Conservation (phyloP, 148 eudicot genomes). For the Rhododendron henanense region DNA sequence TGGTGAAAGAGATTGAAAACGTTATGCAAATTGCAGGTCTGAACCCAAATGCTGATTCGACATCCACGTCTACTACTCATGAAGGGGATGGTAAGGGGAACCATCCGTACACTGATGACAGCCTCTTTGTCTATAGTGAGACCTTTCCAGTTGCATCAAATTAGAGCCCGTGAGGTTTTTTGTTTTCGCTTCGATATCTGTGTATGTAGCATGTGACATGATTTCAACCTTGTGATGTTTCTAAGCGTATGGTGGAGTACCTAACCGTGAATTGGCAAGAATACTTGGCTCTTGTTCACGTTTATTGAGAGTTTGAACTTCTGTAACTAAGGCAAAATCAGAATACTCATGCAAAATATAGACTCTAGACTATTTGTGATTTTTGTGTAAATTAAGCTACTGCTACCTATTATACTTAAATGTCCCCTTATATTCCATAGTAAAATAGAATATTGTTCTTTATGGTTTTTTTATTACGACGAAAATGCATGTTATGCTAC, state of each 20-base stretch:
- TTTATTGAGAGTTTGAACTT: background rate
- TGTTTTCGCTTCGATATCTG: background rate
- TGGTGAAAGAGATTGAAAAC: constrained; percentile 62
- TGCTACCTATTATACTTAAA: background rate
- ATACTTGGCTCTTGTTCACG: background rate
- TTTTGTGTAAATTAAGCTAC: background rate
- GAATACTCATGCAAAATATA: background rate
- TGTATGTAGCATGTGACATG: background rate
- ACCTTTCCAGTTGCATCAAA: constrained; percentile 16
- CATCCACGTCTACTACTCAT: constrained; percentile 38
- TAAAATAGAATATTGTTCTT: background rate
- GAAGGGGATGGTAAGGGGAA: constrained; percentile 25
- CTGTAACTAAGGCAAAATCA: background rate
- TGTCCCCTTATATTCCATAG: background rate
- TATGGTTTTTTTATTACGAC: background rate
- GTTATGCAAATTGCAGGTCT: constrained; percentile 56
- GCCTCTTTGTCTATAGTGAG: constrained; percentile 33
- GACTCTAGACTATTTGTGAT: background rate
- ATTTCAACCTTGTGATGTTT: background rate
- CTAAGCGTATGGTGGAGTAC: background rate
- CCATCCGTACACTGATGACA: constrained; percentile 50
- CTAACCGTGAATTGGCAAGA: background rate
- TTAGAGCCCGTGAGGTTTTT: constrained; percentile 13
- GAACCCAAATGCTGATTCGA: constrained; percentile 59
- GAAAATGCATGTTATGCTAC: background rate